Conservation (phyloP, 2,329 filamentous ascomycete genomes). For the Stachybotrys chlorohalonatus region DNA sequence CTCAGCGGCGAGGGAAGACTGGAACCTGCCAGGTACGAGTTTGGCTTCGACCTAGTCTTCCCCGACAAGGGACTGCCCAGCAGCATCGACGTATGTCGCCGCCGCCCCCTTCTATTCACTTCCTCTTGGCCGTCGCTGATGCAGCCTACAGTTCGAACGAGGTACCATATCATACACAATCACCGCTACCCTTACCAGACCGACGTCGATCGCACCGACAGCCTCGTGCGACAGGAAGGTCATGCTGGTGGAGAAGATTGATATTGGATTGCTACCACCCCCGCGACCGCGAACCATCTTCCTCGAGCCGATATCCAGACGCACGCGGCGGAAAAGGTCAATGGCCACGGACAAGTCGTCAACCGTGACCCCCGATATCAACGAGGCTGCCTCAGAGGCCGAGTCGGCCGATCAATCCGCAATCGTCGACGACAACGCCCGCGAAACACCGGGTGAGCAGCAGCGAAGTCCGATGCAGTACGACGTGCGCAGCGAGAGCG, state of each 20-base stretch:
- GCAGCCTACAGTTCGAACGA: conserved; percentile 70
- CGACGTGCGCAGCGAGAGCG: conserved; percentile 54
- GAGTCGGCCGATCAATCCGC: conserved; percentile 30
- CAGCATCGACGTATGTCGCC: conserved; percentile 75
- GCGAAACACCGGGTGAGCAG: conserved; percentile 23
- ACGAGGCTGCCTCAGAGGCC: conserved; percentile 23
- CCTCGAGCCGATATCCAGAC: conserved; percentile 74
- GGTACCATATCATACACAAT: conserved; percentile 89
- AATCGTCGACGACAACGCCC: conserved; percentile 28
- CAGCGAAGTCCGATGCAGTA: conserved; percentile 33
- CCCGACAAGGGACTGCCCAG: conserved; percentile 66
- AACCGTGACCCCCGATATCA: conserved; percentile 30
- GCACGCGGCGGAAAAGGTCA: conserved; percentile 53
- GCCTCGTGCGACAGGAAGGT: conserved; percentile 75
- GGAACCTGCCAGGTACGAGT: conserved; percentile 67
- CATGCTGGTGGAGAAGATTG: conserved; percentile 70
- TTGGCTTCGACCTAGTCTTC: conserved; percentile 67
- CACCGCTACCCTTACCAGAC: conserved; percentile 80
- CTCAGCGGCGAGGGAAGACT: conserved; percentile 71
- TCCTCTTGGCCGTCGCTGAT: not conserved
- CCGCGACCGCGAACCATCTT: conserved; percentile 79
- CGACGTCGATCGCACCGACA: conserved; percentile 75
- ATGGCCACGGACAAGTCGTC: conserved; percentile 34
- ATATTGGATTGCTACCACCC: conserved; percentile 65
- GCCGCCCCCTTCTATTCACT: not conserved